These are phyloP conservation scores for Alternaria infectoria DNA, from an alignment of 2,329 filamentous ascomycete species.

Conservation along the genomic window DNA sequence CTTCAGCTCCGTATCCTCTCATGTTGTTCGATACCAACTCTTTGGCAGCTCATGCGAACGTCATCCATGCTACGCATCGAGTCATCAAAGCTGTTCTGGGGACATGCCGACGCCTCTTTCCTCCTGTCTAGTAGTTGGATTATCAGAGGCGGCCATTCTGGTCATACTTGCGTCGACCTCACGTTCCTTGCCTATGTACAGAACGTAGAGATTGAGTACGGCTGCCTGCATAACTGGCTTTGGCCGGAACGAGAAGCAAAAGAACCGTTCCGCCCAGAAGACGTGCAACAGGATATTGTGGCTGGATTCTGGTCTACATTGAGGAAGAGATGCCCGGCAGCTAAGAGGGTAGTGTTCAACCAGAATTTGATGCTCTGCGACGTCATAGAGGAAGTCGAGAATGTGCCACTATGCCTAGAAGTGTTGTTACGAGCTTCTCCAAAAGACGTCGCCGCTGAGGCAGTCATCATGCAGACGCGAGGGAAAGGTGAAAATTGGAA, in stretches of 20 bases:
- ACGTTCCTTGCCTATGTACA: slow-evolving; percentile 17
- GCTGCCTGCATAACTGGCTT: background rate
- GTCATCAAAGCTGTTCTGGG: slow-evolving; percentile 26
- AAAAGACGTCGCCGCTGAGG: background rate
- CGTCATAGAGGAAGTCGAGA: background rate
- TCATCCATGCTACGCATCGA: slow-evolving; percentile 20
- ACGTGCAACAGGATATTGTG: slow-evolving; percentile 3
- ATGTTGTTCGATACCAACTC: slow-evolving; percentile 16
- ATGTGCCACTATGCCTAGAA: slow-evolving; percentile 5
- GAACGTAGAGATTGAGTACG: slow-evolving; percentile 20
- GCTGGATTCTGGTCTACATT: slow-evolving; percentile 15
- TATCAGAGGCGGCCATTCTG: slow-evolving; percentile 13
- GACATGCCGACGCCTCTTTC: slow-evolving; percentile 10
- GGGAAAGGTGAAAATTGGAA: background rate
- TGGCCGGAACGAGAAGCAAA: background rate
- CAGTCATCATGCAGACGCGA: background rate
- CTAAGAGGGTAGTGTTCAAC: slow-evolving; percentile 17
- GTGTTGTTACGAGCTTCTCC: slow-evolving; percentile 11
- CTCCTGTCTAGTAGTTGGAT: slow-evolving; percentile 15
- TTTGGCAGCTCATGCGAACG: slow-evolving; percentile 22
- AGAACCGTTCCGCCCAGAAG: background rate
- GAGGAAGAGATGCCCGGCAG: slow-evolving; percentile 10
- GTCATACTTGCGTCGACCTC: slow-evolving; percentile 12
- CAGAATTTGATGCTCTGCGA: slow-evolving; percentile 3
- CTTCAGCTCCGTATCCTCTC: slow-evolving; percentile 19